Evolutionary conservation across 805 yeast genomes (phyloP).

Genomic region (Lachancea waltii): DNA sequence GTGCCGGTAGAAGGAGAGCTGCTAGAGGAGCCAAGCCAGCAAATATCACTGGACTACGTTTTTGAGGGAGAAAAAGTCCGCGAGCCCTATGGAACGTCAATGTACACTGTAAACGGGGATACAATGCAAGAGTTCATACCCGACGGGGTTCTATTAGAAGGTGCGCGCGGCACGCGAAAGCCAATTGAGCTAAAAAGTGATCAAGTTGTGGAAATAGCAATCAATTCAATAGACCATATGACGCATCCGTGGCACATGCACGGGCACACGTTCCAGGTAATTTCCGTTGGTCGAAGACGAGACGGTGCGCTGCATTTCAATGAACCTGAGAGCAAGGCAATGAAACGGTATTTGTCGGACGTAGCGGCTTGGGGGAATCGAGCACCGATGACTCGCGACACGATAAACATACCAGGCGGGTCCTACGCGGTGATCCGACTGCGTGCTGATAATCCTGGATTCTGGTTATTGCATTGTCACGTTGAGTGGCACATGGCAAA

Average conservation of each 20-base stretch:
- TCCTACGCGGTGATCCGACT: conserved; percentile 54
- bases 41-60: conserved; percentile 43
- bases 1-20: conserved; percentile 13
- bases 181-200: conserved; percentile 42
- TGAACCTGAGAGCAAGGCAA: conserved; percentile 39
- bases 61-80: conserved; percentile 37
- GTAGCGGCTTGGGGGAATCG: conserved; percentile 18
- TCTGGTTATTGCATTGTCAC: conserved; percentile 79
- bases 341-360: conserved; percentile 26
- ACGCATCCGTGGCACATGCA: conserved; percentile 62
- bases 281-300: conserved; percentile 41
- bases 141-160: conserved; percentile 20
- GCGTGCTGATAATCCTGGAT: conserved; percentile 62
- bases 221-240: conserved; percentile 63
- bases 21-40: conserved; percentile 23
- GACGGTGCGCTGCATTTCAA: conserved; percentile 34
- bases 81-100: conserved; percentile 37
- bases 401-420: conserved; percentile 52
- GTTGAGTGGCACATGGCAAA: conserved; percentile 66
- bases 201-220: conserved; percentile 51
- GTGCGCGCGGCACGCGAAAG: conserved; percentile 19
- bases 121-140: conserved; percentile 49
- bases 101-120: conserved; percentile 44
- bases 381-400: conserved; percentile 54
- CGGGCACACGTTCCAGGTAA: conserved; percentile 51